Evolutionary conservation across 2,329 filamentous ascomycete genomes (phyloP).

Genomic region (Zymoseptoria pseudotritici): DNA sequence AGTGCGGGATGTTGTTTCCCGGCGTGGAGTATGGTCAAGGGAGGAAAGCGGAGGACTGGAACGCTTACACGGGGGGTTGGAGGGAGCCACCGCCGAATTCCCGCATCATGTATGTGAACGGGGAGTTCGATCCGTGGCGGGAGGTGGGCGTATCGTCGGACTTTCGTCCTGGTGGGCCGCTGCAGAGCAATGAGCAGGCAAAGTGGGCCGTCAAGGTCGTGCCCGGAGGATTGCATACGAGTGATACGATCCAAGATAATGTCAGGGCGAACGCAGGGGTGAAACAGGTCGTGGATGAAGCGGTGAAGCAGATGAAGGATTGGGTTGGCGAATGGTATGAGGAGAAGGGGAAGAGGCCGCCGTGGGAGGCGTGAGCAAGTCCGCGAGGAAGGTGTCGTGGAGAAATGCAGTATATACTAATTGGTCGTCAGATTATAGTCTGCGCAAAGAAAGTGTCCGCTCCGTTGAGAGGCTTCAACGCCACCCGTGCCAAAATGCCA

Average conservation of each 20-base stretch:
- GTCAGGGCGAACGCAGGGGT: background rate
- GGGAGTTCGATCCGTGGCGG: background rate
- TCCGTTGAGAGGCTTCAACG: background rate
- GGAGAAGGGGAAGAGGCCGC: background rate
- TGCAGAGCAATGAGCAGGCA: background rate
- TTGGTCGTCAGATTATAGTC: background rate
- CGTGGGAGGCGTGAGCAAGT: background rate
- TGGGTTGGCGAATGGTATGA: background rate
- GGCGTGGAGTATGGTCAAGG: slow-evolving; percentile 45
- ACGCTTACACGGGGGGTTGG: slow-evolving; percentile 52
- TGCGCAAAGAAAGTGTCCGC: background rate
- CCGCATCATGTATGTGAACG: background rate
- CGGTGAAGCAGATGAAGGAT: background rate
- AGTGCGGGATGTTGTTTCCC: slow-evolving; percentile 52
- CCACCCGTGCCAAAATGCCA: background rate
- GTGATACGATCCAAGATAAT: background rate
- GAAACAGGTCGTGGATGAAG: background rate
- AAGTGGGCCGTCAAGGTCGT: background rate
- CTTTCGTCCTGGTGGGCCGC: background rate
- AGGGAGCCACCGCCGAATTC: background rate
- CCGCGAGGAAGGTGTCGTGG: background rate
- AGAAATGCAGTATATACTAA: background rate
- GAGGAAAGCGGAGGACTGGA: slow-evolving; percentile 43
- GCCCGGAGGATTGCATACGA: background rate
- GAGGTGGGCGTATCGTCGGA: background rate